phyloP scores from a whole-genome alignment of 1,139 yeast species.

The Wickerhamomyces sp. region DNA sequence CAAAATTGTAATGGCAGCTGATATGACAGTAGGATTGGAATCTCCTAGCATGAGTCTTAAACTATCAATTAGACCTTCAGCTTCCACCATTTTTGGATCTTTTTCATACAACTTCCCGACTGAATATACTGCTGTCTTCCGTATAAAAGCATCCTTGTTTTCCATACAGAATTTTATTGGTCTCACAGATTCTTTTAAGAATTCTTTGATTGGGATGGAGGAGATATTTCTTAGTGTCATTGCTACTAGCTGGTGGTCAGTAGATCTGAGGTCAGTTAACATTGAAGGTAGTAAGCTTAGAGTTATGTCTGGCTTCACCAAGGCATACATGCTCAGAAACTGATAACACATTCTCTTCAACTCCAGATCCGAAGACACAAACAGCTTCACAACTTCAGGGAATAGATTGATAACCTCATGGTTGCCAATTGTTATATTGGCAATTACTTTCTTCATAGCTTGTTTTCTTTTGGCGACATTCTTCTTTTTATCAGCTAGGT shows the following conservation, averaged over 20 bases:
- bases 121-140: slow-evolving; percentile 66
- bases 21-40: slow-evolving; percentile 53
- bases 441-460: slow-evolving; percentile 70
- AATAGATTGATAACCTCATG: slow-evolving; percentile 65
- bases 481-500: slow-evolving; percentile 29
- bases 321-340: slow-evolving; percentile 57
- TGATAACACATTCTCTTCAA: slow-evolving; percentile 64
- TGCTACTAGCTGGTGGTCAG: slow-evolving; percentile 38
- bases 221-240: slow-evolving; percentile 65
- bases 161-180: slow-evolving; percentile 35
- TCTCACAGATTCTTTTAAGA: slow-evolving; percentile 39
- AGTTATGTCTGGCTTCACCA: slow-evolving; percentile 52
- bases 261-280: slow-evolving; percentile 43
- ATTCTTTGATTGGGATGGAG: slow-evolving; percentile 52
- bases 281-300: slow-evolving; percentile 53
- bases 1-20: slow-evolving; percentile 70
- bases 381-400: slow-evolving; percentile 60
- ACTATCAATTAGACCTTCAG: slow-evolving; percentile 43
- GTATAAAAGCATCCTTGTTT: slow-evolving; percentile 55
- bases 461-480: slow-evolving; percentile 41
- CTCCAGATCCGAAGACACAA: slow-evolving; percentile 65
- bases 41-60: slow-evolving; percentile 59
- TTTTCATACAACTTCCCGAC: slow-evolving; percentile 65
- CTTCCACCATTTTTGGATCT: slow-evolving; percentile 43
- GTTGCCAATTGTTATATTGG: slow-evolving; percentile 81